Percentiles rank a stretch among this genome's conserved stretches.
These are phyloP conservation scores for Jatropha curcas DNA, from an alignment of 345 rosid species.

Conservation along the genomic window DNA sequence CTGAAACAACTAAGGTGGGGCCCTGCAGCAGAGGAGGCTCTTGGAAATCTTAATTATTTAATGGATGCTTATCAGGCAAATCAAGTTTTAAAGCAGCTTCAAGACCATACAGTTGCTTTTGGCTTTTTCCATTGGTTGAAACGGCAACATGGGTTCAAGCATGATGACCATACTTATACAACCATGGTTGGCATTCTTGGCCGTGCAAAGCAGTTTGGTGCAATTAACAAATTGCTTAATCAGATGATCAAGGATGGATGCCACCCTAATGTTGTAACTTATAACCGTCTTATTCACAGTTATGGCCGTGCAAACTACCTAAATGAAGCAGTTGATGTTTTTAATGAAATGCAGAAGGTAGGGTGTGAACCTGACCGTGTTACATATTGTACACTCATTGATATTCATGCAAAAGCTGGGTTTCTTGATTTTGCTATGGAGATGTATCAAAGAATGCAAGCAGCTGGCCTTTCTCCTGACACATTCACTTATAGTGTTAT, in stretches of 20 bases:
- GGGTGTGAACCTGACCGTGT: constrained; percentile 91
- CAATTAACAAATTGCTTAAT: constrained; percentile 65
- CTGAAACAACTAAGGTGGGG: constrained; percentile 68
- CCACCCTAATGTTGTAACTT: constrained; percentile 85
- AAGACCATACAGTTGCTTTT: constrained; percentile 74
- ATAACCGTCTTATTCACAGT: constrained; percentile 87
- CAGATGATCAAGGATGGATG: constrained; percentile 85
- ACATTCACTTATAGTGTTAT: constrained; percentile 91
- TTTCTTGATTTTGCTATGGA: constrained; percentile 87
- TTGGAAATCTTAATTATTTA: constrained; percentile 44
- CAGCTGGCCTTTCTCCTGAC: constrained; percentile 84
- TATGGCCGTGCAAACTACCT: constrained; percentile 92
- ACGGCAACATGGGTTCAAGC: constrained; percentile 65
- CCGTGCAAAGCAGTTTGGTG: constrained; percentile 71
- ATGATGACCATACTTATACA: constrained; percentile 89
- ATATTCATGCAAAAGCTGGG: constrained; percentile 95
- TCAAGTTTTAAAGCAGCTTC: constrained; percentile 81
- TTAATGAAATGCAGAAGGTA: constrained; percentile 68
- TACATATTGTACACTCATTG: constrained; percentile 87
- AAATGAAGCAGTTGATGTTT: constrained; percentile 69
- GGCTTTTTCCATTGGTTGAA: constrained; percentile 87
- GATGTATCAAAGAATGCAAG: constrained; percentile 78
- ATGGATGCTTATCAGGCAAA: constrained; percentile 87
- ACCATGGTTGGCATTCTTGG: constrained; percentile 96
- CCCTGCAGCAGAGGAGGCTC: constrained; percentile 70